A percentile compares a stretch with the other conserved stretches of the same genome.
phyloP scores from a whole-genome alignment of 1,139 yeast species.

The Saccharomyces hybrid region DNA sequence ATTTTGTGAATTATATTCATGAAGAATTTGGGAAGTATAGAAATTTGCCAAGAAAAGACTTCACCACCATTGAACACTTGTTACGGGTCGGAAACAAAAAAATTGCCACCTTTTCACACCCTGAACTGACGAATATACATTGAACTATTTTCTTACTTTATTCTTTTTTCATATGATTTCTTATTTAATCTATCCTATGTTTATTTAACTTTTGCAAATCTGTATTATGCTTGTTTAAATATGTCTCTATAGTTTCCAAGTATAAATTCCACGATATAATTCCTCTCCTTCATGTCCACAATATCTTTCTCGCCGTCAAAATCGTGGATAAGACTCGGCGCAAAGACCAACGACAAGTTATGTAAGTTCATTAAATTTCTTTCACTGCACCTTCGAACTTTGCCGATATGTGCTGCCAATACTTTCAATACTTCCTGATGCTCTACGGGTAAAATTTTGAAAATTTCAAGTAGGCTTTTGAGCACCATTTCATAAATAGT shows the following conservation, averaged over 20 bases:
- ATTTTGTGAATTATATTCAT: constrained; percentile 36
- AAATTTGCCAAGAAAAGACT: constrained; percentile 64
- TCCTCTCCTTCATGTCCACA: constrained; percentile 75
- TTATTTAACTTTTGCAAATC: not conserved
- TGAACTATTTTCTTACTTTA: constrained; percentile 9
- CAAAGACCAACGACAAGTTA: constrained; percentile 87
- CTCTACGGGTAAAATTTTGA: constrained; percentile 52
- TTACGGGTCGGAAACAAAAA: constrained; percentile 68
- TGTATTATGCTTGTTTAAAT: constrained; percentile 2
- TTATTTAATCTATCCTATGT: not conserved
- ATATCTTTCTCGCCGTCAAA: constrained; percentile 75
- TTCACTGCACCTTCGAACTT: constrained; percentile 44
- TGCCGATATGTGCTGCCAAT: constrained; percentile 58
- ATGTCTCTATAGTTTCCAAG: constrained; percentile 39
- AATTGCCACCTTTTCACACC: constrained; percentile 63
- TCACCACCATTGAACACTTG: constrained; percentile 79
- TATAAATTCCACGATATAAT: constrained; percentile 70
- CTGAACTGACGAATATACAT: constrained; percentile 58
- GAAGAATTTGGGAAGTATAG: constrained; percentile 58
- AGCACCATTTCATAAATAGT: constrained; percentile 3
- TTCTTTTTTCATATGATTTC: too few species aligned
- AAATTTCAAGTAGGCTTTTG: constrained; percentile 30
- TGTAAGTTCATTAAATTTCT: constrained; percentile 71
- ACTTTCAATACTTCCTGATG: constrained; percentile 52
- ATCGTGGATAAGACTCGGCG: constrained; percentile 86